Evolutionary conservation across 2,329 filamentous ascomycete genomes (phyloP).

Genomic region (Hymenoscyphus fructigenus): DNA sequence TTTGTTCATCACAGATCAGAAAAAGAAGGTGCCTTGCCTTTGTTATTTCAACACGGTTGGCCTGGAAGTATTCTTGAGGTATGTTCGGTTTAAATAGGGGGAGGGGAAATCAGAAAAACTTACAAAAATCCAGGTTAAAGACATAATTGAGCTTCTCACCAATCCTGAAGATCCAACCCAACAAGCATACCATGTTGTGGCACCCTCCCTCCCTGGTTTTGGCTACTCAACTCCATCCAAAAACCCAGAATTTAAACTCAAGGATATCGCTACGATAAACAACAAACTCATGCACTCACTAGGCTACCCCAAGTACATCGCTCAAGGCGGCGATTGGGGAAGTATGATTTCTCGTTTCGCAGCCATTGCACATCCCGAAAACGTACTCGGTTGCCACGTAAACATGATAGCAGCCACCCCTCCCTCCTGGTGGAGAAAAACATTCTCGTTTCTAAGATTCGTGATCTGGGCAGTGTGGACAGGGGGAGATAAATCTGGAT

Average conservation of each 20-base stretch:
- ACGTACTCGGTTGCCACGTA: conserved; percentile 30
- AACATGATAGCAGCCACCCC: conserved; percentile 29
- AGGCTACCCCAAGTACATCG: conserved; percentile 61
- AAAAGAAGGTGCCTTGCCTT: conserved; percentile 43
- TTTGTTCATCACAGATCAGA: conserved; percentile 59
- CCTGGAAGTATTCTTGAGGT: conserved; percentile 68
- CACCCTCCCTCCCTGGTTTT: conserved; percentile 55
- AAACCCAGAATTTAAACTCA: conserved; percentile 30
- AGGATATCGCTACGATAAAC: conserved; percentile 51
- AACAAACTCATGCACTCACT: conserved; percentile 69
- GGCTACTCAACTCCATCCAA: conserved; percentile 44
- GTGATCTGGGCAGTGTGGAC: conserved; percentile 25
- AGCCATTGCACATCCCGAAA: conserved; percentile 53
- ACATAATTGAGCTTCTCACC: conserved; percentile 38
- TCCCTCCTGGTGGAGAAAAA: conserved; percentile 22
- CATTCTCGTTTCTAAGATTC: conserved; percentile 23
- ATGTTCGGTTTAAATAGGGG: conserved; percentile 27
- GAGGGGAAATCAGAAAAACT: conserved; percentile 31
- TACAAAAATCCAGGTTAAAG: conserved; percentile 36
- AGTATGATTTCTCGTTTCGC: conserved; percentile 61
- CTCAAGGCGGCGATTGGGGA: conserved; percentile 72
- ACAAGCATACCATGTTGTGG: conserved; percentile 49
- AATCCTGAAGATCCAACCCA: conserved; percentile 27
- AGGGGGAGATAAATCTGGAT: conserved; percentile 19
- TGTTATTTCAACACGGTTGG: conserved; percentile 49